Conservation (phyloP, 2,329 filamentous ascomycete genomes). For the Lojkania enalia region DNA sequence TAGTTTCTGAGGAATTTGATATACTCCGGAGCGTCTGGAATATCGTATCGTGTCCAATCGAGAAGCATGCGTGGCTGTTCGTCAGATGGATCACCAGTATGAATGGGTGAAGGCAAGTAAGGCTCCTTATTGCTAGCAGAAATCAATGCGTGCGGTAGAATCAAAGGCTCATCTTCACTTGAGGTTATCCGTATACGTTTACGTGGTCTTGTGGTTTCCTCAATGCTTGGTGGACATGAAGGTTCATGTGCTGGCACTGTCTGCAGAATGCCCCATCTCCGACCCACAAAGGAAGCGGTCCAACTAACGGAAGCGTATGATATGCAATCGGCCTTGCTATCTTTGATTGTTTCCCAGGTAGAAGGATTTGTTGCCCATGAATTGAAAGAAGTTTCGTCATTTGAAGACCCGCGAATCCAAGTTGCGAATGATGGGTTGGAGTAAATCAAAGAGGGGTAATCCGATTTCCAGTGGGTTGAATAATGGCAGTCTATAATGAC, state of each 20-base stretch:
- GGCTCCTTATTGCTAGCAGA: not conserved
- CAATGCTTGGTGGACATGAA: not conserved
- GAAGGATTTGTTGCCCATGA: constrained; percentile 4
- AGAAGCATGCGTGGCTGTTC: constrained; percentile 26
- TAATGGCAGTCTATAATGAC: not conserved
- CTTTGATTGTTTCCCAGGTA: not conserved
- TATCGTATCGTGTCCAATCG: constrained; percentile 28
- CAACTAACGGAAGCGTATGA: not conserved
- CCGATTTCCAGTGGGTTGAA: not conserved
- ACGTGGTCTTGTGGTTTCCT: not conserved
- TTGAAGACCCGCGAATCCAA: not conserved
- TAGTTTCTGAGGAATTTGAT: constrained; percentile 40
- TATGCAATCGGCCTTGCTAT: not conserved
- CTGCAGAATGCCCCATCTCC: constrained; percentile 5
- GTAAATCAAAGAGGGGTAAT: not conserved
- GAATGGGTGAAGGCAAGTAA: not conserved
- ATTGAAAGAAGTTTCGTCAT: not conserved
- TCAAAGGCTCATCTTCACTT: not conserved
- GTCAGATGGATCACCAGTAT: not conserved
- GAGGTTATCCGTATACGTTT: not conserved
- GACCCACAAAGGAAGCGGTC: not conserved
- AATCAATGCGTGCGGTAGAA: not conserved
- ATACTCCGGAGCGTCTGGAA: constrained; percentile 15
- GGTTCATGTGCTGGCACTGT: not conserved
- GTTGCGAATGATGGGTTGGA: constrained; percentile 2